Evolutionary conservation across 2,329 filamentous ascomycete species (phyloP), one percentile per base, ranked within the genome.

Genomic region (Scleromitrula shiraiana): DNA sequence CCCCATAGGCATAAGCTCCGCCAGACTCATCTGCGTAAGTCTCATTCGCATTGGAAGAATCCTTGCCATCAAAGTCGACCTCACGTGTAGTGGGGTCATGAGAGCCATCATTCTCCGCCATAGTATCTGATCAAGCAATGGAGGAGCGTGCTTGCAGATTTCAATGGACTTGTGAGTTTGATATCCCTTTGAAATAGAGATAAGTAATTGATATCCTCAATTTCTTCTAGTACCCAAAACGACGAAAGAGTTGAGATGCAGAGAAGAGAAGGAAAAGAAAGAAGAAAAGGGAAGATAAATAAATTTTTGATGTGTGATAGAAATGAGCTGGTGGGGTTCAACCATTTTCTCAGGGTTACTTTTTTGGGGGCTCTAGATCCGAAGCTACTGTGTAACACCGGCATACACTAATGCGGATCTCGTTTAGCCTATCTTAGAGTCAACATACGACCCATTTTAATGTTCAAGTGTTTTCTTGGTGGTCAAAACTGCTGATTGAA

Each of bases 111-210:
- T 47, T 40, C 37, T 55, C 53, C 44, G 51, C 53, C 60, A 62
- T 63, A 48, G 48, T 54, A 37, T 54, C 61, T 58, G 40, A n/a
- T 41, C 50, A 42, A 50, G 59, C 59, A 62, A 63, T 63, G 60
- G 60, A 53, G 53, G 55, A 49, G 60, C 58, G 51, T 63, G 58
- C 59, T 54, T 57, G 33, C 53, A 62, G 60, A 49, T 30, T 20
- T 38, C n/a, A n/a, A 38, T 26, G 40, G 46, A 22, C 38, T 27
- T 42, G 12, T 8, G 7, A 10, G 27, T n/a, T 9, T 23, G 4
- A 1, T 19, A 2, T 9, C 20, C 5, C 23, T 38, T 10, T 38
- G 4, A 24, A 15, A n/a, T 4, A 6, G 17, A 22, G 20, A 7
- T 23, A 17, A n/a, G n/a, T 24, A 5, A 24, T 6, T 37, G 33